Evolutionary conservation across 305 asterid genomes (phyloP).

Genomic region (Fraxinus albicans): DNA sequence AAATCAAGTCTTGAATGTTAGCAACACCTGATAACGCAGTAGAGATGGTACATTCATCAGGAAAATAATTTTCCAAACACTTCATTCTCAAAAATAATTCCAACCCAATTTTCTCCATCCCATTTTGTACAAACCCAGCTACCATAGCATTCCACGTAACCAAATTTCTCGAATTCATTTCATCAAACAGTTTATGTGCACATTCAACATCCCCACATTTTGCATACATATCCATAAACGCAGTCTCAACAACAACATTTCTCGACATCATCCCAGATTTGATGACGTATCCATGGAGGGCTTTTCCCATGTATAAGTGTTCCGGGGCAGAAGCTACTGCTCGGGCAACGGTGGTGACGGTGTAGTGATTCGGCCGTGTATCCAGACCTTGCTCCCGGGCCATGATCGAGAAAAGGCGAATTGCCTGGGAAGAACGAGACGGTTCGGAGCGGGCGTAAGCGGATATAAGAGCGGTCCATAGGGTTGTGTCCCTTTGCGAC

Average conservation of each 20-base stretch:
- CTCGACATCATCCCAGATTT: conserved; percentile 23
- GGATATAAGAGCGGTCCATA: conserved; percentile 43
- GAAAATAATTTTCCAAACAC: conserved; percentile 23
- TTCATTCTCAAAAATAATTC: conserved; percentile 37
- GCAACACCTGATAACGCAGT: conserved; percentile 34
- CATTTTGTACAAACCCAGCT: conserved; percentile 36
- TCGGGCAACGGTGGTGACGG: conserved; percentile 35
- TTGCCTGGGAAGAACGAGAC: conserved; percentile 22
- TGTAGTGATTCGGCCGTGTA: conserved; percentile 30
- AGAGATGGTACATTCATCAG: conserved; percentile 40
- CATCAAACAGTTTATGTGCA: conserved; percentile 34
- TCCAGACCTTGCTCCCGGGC: conserved; percentile 7
- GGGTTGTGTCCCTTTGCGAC: conserved; percentile 34
- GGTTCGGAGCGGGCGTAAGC: conserved; percentile 32
- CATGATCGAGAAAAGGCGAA: conserved; percentile 36
- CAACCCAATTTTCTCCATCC: conserved; percentile 24
- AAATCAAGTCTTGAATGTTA: conserved; percentile 20
- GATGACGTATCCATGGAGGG: conserved; percentile 26
- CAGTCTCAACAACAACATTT: conserved; percentile 29
- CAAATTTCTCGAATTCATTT: conserved; percentile 34
- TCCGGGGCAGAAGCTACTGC: conserved; percentile 37
- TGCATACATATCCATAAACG: conserved; percentile 30
- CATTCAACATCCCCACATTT: conserved; percentile 28
- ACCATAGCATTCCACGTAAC: conserved; percentile 45
- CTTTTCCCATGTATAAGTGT: conserved; percentile 27